Percentiles rank a stretch among this genome's conserved stretches.
Evolutionary conservation across 768 basidiomycete species (phyloP).

Genomic region (Agaricus blazei): DNA sequence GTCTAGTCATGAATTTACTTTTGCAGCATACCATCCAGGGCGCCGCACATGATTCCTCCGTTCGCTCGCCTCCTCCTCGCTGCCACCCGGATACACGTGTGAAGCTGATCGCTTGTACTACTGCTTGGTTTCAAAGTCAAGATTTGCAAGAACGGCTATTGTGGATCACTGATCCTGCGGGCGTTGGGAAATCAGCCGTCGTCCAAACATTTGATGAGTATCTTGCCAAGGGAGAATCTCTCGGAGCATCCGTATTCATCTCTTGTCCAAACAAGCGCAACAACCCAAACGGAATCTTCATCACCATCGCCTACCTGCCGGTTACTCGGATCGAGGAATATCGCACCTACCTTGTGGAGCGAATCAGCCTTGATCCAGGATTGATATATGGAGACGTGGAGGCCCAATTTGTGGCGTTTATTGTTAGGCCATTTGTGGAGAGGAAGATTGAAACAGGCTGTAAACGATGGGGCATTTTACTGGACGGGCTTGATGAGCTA

Average conservation of each 20-base stretch:
- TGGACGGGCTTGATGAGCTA: neutral
- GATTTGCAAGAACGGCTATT: neutral
- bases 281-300: neutral
- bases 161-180: conserved; percentile 8
- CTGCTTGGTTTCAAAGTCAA: neutral
- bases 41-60: neutral
- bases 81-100: neutral
- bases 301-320: conserved; percentile 1
- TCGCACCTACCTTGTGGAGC: neutral
- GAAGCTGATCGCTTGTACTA: neutral
- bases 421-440: neutral
- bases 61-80: neutral
- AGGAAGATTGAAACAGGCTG: neutral
- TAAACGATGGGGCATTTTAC: neutral
- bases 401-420: neutral
- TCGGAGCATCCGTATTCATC: conserved; percentile 5
- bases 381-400: neutral
- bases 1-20: neutral
- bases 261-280: neutral
- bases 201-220: neutral
- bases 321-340: neutral
- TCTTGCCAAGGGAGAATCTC: neutral
- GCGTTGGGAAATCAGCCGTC: conserved; percentile 6
- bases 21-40: neutral
- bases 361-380: neutral